These are phyloP conservation scores for Castanea crenata DNA, from an alignment of 306 rosid species.

Conservation along the genomic window DNA sequence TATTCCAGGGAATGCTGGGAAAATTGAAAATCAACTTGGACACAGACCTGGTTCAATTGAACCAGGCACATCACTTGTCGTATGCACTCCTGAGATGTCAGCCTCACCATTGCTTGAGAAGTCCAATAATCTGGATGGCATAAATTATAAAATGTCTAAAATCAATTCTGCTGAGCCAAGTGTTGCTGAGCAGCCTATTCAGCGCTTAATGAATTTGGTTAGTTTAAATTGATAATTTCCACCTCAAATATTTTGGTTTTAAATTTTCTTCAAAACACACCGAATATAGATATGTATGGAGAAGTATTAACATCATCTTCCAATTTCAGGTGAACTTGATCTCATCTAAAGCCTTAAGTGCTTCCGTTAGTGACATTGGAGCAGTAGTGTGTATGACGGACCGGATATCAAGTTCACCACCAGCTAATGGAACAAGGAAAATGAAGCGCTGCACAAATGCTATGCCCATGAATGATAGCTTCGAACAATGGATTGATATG, in stretches of 20 bases:
- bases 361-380: conserved; percentile 14
- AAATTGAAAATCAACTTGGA: conserved; percentile 2
- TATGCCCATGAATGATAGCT: not conserved
- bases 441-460: not conserved
- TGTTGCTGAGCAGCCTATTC: conserved; percentile 16
- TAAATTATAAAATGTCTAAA: not conserved
- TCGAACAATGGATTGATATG: conserved; percentile 1
- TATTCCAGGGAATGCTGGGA: not conserved
- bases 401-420: not conserved
- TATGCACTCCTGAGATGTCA: conserved; percentile 10
- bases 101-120: conserved; percentile 17
- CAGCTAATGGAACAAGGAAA: conserved; percentile 3
- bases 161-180: conserved; percentile 14
- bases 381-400: conserved; percentile 16
- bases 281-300: not conserved
- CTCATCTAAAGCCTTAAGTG: conserved; percentile 22
- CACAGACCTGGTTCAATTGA: not conserved
- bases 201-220: conserved; percentile 30
- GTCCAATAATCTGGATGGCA: not conserved
- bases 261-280: not conserved
- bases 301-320: conserved; percentile 2
- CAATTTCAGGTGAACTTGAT: conserved; percentile 26
- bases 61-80: conserved; percentile 6
- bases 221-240: conserved; percentile 15
- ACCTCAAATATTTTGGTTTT: not conserved